Evolutionary conservation across 2,329 filamentous ascomycete genomes (phyloP), one percentile per base, ranked within the genome.

Genomic region (Aspergillus spinulosporus): DNA sequence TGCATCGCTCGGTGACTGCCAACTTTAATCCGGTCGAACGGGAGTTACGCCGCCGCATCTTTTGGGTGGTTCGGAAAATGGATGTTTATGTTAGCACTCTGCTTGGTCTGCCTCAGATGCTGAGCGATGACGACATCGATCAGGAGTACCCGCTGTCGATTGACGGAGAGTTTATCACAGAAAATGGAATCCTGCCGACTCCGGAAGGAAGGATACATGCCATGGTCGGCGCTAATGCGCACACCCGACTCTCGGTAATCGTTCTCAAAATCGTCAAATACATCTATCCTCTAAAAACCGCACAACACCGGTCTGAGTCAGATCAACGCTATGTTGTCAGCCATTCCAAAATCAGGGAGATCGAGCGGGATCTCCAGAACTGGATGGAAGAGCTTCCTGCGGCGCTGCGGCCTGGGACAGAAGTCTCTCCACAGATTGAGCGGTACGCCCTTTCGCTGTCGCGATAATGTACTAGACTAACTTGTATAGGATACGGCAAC

Each of bases 371-470:
- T 65, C 72, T 88, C 51, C 83, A 86, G 64, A 72, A 74, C 11
- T 88, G 85, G 85, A 82, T 86, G 73, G 82, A 85, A 52, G 76
- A 80, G 56, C 71, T 99, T 28, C 93, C 92, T 0, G 80, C 86
- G 63, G 84, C 86, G 53, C 85, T 96, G 74, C 87, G 88, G 59
- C 92, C 92, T 1, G 91, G 90, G 59, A 83, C 87, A 0, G 90
- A 94, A 49, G 88, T 87, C 0, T 81, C 87, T 1, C 83, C 87
- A 34, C 86, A 92, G 66, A 83, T 92, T 26, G 83, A 92, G 64
- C 83, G 90, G 90, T 90, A 82, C 77, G 83, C 12, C 7, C 52
- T 47, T 53, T 73, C 21, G 21, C n/a, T 9, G 51, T 49, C 11
- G 29, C 53, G 51, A 58, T 39, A 7, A 0, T 2, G 11, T 37